Evolutionary conservation across 495 filamentous ascomycete genomes (phyloP), one percentile per base, ranked within the genome.

Genomic region (Talaromyces ruber): DNA sequence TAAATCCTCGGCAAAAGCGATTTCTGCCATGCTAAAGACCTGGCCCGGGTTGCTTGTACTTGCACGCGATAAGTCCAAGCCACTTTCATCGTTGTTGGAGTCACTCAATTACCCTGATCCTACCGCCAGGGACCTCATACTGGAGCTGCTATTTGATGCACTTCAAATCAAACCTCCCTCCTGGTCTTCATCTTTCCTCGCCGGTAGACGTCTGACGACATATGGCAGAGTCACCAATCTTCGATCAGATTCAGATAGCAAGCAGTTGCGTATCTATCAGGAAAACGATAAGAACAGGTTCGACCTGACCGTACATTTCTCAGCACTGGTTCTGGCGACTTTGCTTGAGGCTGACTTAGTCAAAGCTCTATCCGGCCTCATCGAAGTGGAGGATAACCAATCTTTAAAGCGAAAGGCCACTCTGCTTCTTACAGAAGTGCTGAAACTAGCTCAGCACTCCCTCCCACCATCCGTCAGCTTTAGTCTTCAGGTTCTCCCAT

Each of bases 161-260:
- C 80, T 98, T 63, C 86, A 92, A 50, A 97, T 98, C 70, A 97
- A 96, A 68, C 86, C 92, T 22, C 94, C 94, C 6, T 93, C 92
- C 0, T 98, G 95, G 95, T 93, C 93, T 26, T 91, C 91, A 1
- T 95, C 92, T 21, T 98, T 96, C 68, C 82, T 98, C 52, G 94
- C 95, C 39, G 94, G 95, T 6, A 83, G 94, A 64, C 80, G 95
- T 59, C 82, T 98, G 34, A 98, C 94, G 16, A 98, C 91, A 0
- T 98, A 98, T 71, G 92, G 92, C 16, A 83, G 95, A 66, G 92
- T 98, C 32, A 83, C 91, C 8, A 97, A 93, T 66, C 79, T 98
- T n/a, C 90, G 88, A 62, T 76, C 86, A 2, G 85, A 88, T 62
- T 64, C 77, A 2, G 83, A 86, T 21, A 66, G 74, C 16, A 71